A percentile compares a stretch with the other conserved stretches of the same genome.
Conservation (phyloP, 2,329 filamentous ascomycete species). For the Calonectria pauciramosa region DNA sequence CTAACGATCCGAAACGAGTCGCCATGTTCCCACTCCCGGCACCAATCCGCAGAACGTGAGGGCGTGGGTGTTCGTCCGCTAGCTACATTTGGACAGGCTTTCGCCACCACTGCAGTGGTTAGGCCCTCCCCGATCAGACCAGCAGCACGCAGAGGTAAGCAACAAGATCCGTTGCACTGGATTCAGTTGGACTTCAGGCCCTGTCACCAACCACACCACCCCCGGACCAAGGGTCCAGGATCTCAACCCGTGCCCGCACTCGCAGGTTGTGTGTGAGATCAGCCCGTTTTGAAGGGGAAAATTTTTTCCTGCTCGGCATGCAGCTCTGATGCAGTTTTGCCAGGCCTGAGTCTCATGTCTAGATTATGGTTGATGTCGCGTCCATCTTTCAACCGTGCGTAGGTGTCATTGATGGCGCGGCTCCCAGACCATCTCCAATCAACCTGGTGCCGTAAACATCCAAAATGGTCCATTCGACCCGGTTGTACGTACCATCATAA, state of each 20-base stretch:
- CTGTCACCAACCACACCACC: constrained; percentile 38
- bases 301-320: constrained; percentile 27
- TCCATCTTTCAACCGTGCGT: constrained; percentile 15
- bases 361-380: constrained; percentile 17
- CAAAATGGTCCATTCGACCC: constrained; percentile 36
- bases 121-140: constrained; percentile 34
- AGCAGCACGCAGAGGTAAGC: constrained; percentile 36
- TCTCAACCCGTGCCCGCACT: constrained; percentile 37
- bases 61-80: constrained; percentile 27
- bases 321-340: constrained; percentile 20
- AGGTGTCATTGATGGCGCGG: constrained; percentile 23
- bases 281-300: constrained; percentile 10
- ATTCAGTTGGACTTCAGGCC: constrained; percentile 36
- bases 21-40: constrained; percentile 28
- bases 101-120: constrained; percentile 36
- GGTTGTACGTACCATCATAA: constrained; percentile 37
- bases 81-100: constrained; percentile 31
- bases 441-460: constrained; percentile 32
- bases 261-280: constrained; percentile 27
- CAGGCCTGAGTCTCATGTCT: constrained; percentile 7
- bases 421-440: constrained; percentile 32
- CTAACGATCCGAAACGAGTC: constrained; percentile 40
- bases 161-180: constrained; percentile 42
- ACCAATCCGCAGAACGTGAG: constrained; percentile 29
- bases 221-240: constrained; percentile 37